These are phyloP conservation scores for Baudoinia panamericana DNA, from an alignment of 495 filamentous ascomycete species.

Conservation along the genomic window DNA sequence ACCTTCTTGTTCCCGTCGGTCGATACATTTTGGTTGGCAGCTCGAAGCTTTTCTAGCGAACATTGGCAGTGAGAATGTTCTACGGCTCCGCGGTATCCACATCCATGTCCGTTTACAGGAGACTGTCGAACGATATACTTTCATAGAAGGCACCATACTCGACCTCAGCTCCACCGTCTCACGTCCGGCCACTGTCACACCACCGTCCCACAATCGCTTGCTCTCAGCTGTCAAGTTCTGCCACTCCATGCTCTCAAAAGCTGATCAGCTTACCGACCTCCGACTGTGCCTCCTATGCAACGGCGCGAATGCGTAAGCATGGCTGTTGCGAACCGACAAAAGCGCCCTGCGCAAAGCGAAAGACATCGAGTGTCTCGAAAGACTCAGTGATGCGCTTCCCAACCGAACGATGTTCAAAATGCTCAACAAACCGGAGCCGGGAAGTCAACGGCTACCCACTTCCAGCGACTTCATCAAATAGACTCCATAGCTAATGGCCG, in stretches of 20 bases:
- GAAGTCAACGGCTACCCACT: too few relatives aligned
- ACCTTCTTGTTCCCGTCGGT: background rate
- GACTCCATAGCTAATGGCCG: too few relatives aligned
- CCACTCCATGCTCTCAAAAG: background rate
- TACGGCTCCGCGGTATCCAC: background rate
- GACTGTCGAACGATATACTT: background rate
- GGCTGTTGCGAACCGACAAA: background rate
- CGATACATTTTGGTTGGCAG: background rate
- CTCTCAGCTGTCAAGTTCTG: background rate
- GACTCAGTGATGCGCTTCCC: background rate
- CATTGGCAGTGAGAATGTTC: background rate
- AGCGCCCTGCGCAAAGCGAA: background rate
- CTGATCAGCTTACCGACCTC: background rate
- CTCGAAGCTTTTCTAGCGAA: background rate
- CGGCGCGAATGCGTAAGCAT: background rate
- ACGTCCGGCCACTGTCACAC: background rate
- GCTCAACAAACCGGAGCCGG: too few relatives aligned
- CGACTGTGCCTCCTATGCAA: background rate
- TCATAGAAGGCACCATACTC: slow-evolving; percentile 2
- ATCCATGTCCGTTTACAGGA: background rate
- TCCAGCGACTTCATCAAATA: too few relatives aligned
- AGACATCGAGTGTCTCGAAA: background rate
- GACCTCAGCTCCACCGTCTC: slow-evolving; percentile 1
- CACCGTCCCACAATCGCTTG: slow-evolving; percentile 1
- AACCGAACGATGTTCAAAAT: too few relatives aligned